Conservation (phyloP, 768 basidiomycete genomes). For the Psilocybe tampanensis region DNA sequence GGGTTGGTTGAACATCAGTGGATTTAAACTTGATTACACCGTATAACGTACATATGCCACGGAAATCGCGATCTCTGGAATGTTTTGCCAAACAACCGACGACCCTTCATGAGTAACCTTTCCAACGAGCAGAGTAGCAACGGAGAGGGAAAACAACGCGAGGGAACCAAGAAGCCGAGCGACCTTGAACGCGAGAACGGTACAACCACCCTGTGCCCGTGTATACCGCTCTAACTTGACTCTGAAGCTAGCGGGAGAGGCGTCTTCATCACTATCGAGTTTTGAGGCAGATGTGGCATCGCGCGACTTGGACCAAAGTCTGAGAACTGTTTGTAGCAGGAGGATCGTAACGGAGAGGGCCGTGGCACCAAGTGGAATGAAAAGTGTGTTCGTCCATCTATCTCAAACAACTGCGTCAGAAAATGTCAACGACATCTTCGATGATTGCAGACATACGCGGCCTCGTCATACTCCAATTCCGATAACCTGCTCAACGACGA, state of each 20-base stretch:
- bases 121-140: not conserved
- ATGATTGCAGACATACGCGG: not conserved
- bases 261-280: not conserved
- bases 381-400: conserved; percentile 12
- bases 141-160: conserved; percentile 4
- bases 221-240: not conserved
- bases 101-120: not conserved
- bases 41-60: conserved; percentile 12
- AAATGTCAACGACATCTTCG: not conserved
- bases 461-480: not conserved
- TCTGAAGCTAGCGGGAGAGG: not conserved
- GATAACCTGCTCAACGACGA: not conserved
- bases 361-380: conserved; percentile 4
- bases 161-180: conserved; percentile 14
- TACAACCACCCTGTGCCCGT: conserved; percentile 6
- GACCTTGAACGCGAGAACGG: conserved; percentile 5
- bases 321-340: not conserved
- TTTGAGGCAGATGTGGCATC: not conserved
- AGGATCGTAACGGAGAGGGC: conserved; percentile 2
- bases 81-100: not conserved
- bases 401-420: not conserved
- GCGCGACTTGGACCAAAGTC: not conserved
- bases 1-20: not conserved
- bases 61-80: conserved; percentile 9
- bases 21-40: not conserved